Evolutionary conservation across 768 basidiomycete species (phyloP).

Genomic region (Crassisporium funariophilum): DNA sequence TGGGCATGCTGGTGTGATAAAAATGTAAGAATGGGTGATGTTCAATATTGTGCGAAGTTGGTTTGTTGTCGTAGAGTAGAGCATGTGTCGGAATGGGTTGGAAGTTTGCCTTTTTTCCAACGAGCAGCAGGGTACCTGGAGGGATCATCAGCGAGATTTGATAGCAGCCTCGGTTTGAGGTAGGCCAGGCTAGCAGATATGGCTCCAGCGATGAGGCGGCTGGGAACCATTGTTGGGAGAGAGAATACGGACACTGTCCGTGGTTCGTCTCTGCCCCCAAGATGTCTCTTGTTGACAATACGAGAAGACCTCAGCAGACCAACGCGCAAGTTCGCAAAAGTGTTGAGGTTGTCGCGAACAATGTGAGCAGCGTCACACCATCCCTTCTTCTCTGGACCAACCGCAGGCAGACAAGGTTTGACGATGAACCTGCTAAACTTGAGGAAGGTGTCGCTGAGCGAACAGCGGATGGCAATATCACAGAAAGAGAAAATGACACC

Average conservation of each 20-base stretch:
- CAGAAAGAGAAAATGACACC: conserved; percentile 88
- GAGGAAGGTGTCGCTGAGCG: conserved; percentile 73
- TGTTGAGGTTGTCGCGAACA: conserved; percentile 84
- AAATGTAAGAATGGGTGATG: no score
- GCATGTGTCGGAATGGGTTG: conserved; percentile 87
- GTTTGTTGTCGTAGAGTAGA: no score
- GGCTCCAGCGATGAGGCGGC: no score
- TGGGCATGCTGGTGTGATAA: no score
- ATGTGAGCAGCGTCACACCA: conserved; percentile 82
- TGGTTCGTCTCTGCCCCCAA: conserved; percentile 50
- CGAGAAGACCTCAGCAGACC: conserved; percentile 86
- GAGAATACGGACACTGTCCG: conserved; percentile 44
- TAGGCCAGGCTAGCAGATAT: conserved; percentile 72
- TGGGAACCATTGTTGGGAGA: conserved; percentile 42
- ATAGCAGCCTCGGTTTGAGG: conserved; percentile 56
- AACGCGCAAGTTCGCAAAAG: conserved; percentile 83
- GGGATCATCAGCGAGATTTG: conserved; percentile 80
- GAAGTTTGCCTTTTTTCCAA: conserved; percentile 84
- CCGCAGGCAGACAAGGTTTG: conserved; percentile 67
- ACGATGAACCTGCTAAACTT: conserved; percentile 58
- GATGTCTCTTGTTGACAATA: conserved; percentile 79
- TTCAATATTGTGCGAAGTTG: no score
- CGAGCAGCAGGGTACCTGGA: conserved; percentile 80
- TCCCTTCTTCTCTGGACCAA: conserved; percentile 57
- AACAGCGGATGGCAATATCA: conserved; percentile 74